Evolutionary conservation across 306 rosid genomes (phyloP), one percentile per base, ranked within the genome.

Genomic region (Prunus fruticosa): DNA sequence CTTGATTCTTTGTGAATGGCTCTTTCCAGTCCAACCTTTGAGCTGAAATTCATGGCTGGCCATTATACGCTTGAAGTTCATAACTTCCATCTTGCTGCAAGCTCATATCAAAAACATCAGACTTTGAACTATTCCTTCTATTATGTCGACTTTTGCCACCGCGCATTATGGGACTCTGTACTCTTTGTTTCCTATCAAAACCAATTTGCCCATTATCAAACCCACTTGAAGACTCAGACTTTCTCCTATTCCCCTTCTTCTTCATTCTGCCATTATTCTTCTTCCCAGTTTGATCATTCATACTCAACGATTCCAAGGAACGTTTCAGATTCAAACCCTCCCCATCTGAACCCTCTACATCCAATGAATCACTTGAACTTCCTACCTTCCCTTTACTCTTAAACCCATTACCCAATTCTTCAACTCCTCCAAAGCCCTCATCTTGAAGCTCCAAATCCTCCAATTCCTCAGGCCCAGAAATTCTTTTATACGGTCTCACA

Each of bases 61-160:
- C 86, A 67, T 78, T 83, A 65, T 77, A 67, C 25, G 57, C 64
- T 50, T 20, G 77, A 72, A 90, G 78, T 13, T 87, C 86, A 73
- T 84, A 89, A 50, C 86, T 89, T 67, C 97, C 98, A 72, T 92
- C 96, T 56, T 82, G 82, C 79, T 82, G 86, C 86, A 90, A 86
- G 79, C 78, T 86, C 97, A 95, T 90, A 74, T 92, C 92, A 69
- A 83, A 89, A 47, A 89, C 89, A 65, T 88, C 88, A 32, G 95
- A 84, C 47, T 72, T 63, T 47, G 82, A 49, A 75, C 79, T 73
- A 79, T 81, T 78, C 72, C 79, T 50, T 67, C 71, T 73, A 75
- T 25, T 54, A 47, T 57, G 25, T 66, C 71, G 67, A 71, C 65
- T 50, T 57, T 53, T 75, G 18, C 70, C 81, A 66, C 84, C 52